A percentile compares a stretch with the other conserved stretches of the same genome.
Conservation (phyloP, 2,329 filamentous ascomycete genomes). For the Phyllosticta capitalensis region DNA sequence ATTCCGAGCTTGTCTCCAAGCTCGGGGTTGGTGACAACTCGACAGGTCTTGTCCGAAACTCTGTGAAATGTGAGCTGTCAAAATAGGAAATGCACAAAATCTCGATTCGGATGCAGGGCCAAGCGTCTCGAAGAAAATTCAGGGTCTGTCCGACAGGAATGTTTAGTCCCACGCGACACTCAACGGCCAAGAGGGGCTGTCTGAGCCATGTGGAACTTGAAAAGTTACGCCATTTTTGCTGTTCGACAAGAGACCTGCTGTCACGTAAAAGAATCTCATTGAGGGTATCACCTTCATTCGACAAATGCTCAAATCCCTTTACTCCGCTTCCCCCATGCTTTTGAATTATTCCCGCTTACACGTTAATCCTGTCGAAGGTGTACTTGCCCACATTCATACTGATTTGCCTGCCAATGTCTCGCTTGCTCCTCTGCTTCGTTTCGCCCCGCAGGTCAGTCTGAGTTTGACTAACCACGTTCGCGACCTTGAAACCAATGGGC, state of each 20-base stretch:
- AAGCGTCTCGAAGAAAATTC: neutral
- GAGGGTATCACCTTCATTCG: neutral
- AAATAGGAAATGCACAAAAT: neutral
- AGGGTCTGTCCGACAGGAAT: neutral
- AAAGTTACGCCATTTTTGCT: neutral
- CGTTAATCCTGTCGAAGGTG: constrained; percentile 63
- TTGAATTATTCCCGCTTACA: constrained; percentile 11
- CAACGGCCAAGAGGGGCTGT: neutral
- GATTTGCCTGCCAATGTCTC: constrained; percentile 68
- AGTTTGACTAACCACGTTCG: constrained; percentile 35
- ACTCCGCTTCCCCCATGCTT: neutral
- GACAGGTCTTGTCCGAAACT: neutral
- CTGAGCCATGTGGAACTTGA: neutral
- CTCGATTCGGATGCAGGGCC: neutral
- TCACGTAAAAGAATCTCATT: neutral
- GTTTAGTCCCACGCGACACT: neutral
- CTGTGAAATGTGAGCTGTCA: neutral
- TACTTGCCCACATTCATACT: constrained; percentile 76
- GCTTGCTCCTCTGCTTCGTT: constrained; percentile 55
- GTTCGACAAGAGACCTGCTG: no score
- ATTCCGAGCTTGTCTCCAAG: no score
- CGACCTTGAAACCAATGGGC: constrained; percentile 62
- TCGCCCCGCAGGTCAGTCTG: constrained; percentile 61
- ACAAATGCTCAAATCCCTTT: neutral
- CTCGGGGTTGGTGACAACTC: neutral